Base-by-base conservation (phyloP, 2,329 filamentous ascomycete species). In the Colletotrichum falcatum region DNA sequence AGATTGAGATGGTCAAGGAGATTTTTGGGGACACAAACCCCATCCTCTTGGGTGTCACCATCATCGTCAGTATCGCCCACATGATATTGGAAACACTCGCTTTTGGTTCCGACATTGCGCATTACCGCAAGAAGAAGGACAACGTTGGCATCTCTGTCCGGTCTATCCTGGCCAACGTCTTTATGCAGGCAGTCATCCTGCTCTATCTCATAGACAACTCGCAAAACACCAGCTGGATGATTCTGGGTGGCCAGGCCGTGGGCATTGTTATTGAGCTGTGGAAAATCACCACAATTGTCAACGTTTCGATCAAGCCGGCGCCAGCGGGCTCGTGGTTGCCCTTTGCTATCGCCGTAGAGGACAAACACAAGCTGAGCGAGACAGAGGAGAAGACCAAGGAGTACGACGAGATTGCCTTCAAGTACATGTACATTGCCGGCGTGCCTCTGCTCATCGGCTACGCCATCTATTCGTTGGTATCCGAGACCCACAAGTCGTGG, bases 111-210 rank as follows among this genome's bases (percentile, higher is more conserved):
- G 96, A 99, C 79, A 97, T 99, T 79, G 90, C 94, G 59, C 96
- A 99, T 83, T 99, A 96, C 90, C 94, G 95, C 79, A 98, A 98
- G 86, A 99, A 99, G 91, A 99, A 99, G 87, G 97, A 98, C 84
- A 96, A 97, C 70, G 93, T 99, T 35, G 96, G 96, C 73, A 97
- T 97, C 55, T 98, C 95, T 1, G 92, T 99, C 71, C 94, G 96
- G 67, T 97, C 95, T 39, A 99, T 99, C 77, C 86, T 99, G 67
- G 94, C 94, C 79, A 99, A 98, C 78, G 95, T 98, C 72, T 95
- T 98, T 81, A 99, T 99, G 96, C 96, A 99, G 82, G 81, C 88
- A 8, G 88, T 98, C 78, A 98, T 99, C 81, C 97, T 99, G 88
- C 87, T 99, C 55, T 99, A 99, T 82, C 88, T 99, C 37, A 84